phyloP scores from a whole-genome alignment of 2,329 filamentous ascomycete species.

The Botryosphaeria dothidea region DNA sequence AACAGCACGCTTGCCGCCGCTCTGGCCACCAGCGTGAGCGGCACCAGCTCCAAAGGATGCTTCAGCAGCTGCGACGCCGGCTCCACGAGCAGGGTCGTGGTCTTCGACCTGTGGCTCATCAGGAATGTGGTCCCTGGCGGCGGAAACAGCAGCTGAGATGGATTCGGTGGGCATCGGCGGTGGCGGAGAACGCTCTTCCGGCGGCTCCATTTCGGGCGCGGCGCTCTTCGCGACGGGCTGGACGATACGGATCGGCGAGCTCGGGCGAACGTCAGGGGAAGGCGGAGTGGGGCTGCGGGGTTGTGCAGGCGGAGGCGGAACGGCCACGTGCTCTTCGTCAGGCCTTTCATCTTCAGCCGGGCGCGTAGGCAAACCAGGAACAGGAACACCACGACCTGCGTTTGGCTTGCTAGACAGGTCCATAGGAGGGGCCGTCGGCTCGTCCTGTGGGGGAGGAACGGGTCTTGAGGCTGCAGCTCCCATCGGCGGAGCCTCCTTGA shows the following conservation, averaged over 20 bases:
- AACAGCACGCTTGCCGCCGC: conserved; percentile 69
- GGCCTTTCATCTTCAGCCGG: conserved; percentile 52
- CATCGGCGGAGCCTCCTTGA: conserved; percentile 75
- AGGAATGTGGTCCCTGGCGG: conserved; percentile 60
- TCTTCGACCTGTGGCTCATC: conserved; percentile 66
- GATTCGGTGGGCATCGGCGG: conserved; percentile 65
- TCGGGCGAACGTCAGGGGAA: conserved; percentile 52
- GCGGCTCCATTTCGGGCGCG: conserved; percentile 52
- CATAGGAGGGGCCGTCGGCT: conserved; percentile 60
- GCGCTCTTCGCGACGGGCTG: conserved; percentile 75
- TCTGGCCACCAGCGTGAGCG: conserved; percentile 35
- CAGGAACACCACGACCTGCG: conserved; percentile 64
- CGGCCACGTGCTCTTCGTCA: conserved; percentile 52
- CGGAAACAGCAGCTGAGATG: conserved; percentile 62
- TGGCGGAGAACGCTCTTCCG: conserved; percentile 50
- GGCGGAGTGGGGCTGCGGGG: conserved; percentile 51
- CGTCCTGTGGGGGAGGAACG: conserved; percentile 41
- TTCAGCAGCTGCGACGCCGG: conserved; percentile 48
- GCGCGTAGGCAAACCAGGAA: conserved; percentile 72
- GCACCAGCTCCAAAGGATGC: conserved; percentile 44
- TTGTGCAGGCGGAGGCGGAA: conserved; percentile 42
- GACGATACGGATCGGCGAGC: conserved; percentile 81
- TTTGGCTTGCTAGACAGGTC: conserved; percentile 70
- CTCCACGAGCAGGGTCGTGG: conserved; percentile 54
- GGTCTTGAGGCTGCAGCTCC: conserved; percentile 49